Evolutionary conservation across 2,329 filamentous ascomycete genomes (phyloP), one percentile per base, ranked within the genome.

Genomic region (Colletotrichum sp.): DNA sequence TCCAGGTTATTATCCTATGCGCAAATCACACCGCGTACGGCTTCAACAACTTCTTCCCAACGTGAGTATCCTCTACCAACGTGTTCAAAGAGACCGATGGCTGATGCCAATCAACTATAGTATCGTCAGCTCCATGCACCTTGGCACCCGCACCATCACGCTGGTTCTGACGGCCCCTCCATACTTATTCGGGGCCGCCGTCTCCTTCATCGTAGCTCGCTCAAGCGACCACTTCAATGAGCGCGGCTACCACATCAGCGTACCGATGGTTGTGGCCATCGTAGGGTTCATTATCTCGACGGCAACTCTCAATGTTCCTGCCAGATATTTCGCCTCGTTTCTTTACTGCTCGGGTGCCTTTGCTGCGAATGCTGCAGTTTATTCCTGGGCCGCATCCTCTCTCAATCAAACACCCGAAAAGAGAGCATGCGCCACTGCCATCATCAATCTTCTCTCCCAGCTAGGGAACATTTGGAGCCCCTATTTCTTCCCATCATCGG

Each of bases 211-310:
- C 7, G 67, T 75, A 3, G 77, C 78, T 3, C 77, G 43, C 26
- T 79, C 77, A 6, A 78, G 78, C 52, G 78, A 78, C 34, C 57
- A 48, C 9, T 48, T 55, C 21, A 74, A 70, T 4, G 78, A 79
- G 12, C 75, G 78, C 21, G 78, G 77, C 12, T 78, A 67, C 32
- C 78, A 80, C 32, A 77, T 79, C 24, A 71, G 71, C 1, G 34
- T 30, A 8, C 77, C 77, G 6, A 71, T 77, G 58, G 67, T 36
- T 30, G 84, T 92, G 52, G 89, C 89, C 2, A 84, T 92, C 2
- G 83, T 82, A 0, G 88, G 90, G 1, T 93, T 92, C 80, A 90
- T 93, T 73, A 84, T 93, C n/a, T 90, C 89, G 8, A 91, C 90
- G 3, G 84, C 89, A 0, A 93, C 91, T 0, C 89, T 87, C 0